Evolutionary conservation across 495 filamentous ascomycete species (phyloP).

Genomic region (Neurospora tetraspora): DNA sequence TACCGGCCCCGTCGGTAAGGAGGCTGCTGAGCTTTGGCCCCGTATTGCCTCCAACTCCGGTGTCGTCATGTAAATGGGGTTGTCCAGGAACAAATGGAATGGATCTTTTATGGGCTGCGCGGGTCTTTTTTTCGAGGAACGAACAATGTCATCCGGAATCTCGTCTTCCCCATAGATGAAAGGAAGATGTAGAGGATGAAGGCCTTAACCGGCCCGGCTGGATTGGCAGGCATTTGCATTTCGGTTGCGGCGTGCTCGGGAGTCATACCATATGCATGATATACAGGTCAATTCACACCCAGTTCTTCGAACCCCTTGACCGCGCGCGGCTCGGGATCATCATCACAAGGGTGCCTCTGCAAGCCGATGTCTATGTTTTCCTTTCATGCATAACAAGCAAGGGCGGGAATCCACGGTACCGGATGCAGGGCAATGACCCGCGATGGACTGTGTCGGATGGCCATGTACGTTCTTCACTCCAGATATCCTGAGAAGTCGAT

Average conservation of each 20-base stretch:
- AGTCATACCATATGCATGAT: slow-evolving; percentile 30
- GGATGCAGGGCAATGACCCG: not conserved
- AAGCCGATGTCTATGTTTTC: not conserved
- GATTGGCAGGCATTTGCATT: slow-evolving; percentile 29
- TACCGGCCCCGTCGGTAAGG: slow-evolving; percentile 98
- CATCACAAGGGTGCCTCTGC: not conserved
- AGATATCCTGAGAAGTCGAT: not conserved
- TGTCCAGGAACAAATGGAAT: slow-evolving; percentile 6
- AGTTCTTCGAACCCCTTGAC: slow-evolving; percentile 21
- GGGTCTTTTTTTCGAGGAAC: slow-evolving; percentile 17
- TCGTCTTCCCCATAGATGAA: slow-evolving; percentile 15
- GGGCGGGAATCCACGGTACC: not conserved
- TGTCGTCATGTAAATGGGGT: slow-evolving; percentile 89
- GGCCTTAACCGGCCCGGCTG: slow-evolving; percentile 17
- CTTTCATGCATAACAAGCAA: not conserved
- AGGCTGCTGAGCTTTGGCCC: slow-evolving; percentile 98
- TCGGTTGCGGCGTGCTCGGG: slow-evolving; percentile 29
- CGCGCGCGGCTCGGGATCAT: not conserved
- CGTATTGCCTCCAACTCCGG: slow-evolving; percentile 99
- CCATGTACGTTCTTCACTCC: not conserved
- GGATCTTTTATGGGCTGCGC: slow-evolving; percentile 15
- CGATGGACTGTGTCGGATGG: not conserved
- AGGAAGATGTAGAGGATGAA: slow-evolving; percentile 13
- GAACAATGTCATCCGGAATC: slow-evolving; percentile 17
- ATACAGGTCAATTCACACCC: slow-evolving; percentile 30